Percentiles rank a stretch among this genome's conserved stretches.
Evolutionary conservation across 768 basidiomycete species (phyloP).

Genomic region (Gloeopeniophorella convolvens): DNA sequence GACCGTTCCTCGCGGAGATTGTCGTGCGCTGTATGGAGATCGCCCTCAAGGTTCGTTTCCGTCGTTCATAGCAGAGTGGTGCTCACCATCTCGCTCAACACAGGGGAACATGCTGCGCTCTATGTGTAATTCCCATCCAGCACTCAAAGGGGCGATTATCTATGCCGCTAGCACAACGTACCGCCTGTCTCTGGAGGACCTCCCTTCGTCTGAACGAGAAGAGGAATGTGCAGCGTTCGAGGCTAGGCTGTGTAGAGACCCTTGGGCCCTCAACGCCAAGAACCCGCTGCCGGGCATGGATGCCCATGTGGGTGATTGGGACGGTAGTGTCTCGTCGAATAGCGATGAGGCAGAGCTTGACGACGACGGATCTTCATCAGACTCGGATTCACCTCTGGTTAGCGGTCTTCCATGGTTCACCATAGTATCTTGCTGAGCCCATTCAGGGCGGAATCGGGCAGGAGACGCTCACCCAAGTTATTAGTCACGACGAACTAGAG

Average conservation of each 20-base stretch:
- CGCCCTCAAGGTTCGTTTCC: constrained; percentile 38
- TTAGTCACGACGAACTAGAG: constrained; percentile 62
- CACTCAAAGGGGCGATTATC: constrained; percentile 38
- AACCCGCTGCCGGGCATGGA: too few relatives aligned
- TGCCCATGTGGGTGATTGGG: too few relatives aligned
- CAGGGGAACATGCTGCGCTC: constrained; percentile 63
- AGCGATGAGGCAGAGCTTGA: constrained; percentile 1
- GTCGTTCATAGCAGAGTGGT: neutral
- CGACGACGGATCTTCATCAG: neutral
- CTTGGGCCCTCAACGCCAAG: neutral
- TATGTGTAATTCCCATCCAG: constrained; percentile 43
- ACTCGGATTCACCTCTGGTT: too few relatives aligned
- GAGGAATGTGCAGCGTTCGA: constrained; percentile 38
- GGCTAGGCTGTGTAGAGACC: constrained; percentile 50
- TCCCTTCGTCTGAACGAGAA: constrained; percentile 49
- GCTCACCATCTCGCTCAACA: constrained; percentile 13
- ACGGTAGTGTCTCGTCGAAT: too few relatives aligned
- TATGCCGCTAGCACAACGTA: constrained; percentile 44
- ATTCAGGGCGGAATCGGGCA: constrained; percentile 62
- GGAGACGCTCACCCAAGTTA: constrained; percentile 67
- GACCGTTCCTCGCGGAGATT: constrained; percentile 49
- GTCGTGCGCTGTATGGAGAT: constrained; percentile 52
- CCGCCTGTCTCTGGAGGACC: constrained; percentile 44
- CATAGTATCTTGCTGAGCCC: constrained; percentile 1
- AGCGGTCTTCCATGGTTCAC: too few relatives aligned